Evolutionary conservation across 1,139 yeast genomes (phyloP).

Genomic region (Saccharomyces hybrid): DNA sequence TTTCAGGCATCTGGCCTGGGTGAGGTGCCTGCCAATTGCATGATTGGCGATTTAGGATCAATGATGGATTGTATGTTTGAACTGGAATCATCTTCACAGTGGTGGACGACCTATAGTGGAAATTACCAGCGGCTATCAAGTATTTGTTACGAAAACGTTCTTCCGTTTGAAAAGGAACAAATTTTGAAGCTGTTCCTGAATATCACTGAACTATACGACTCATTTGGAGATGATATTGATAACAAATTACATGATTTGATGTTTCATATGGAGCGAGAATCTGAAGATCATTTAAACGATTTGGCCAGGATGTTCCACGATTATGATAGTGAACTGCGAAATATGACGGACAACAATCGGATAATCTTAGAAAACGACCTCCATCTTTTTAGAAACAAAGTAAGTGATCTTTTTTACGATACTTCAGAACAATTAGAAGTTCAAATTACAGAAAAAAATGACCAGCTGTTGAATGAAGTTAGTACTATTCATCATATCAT

Average conservation of each 20-base stretch:
- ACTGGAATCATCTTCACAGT: constrained; percentile 41
- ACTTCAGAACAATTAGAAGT: background rate
- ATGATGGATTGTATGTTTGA: constrained; percentile 34
- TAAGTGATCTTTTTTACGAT: background rate
- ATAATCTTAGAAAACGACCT: constrained; percentile 5
- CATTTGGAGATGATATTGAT: constrained; percentile 5
- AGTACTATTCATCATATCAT: background rate
- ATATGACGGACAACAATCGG: constrained; percentile 6
- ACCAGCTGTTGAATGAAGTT: background rate
- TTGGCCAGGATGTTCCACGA: constrained; percentile 5
- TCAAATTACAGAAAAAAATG: background rate
- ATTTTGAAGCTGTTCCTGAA: constrained; percentile 41
- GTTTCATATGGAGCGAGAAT: background rate
- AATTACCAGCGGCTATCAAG: constrained; percentile 43
- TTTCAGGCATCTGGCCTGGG: constrained; percentile 37
- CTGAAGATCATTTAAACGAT: background rate
- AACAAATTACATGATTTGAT: background rate
- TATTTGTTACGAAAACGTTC: constrained; percentile 43
- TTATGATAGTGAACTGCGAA: constrained; percentile 8
- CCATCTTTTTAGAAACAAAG: background rate
- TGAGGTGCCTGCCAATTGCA: constrained; percentile 16
- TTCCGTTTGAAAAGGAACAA: constrained; percentile 48
- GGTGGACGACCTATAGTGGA: constrained; percentile 58
- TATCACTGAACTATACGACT: constrained; percentile 34
- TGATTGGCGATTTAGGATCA: constrained; percentile 11